Conservation (phyloP, 768 basidiomycete genomes). For the Aureoboletus auriporus region DNA sequence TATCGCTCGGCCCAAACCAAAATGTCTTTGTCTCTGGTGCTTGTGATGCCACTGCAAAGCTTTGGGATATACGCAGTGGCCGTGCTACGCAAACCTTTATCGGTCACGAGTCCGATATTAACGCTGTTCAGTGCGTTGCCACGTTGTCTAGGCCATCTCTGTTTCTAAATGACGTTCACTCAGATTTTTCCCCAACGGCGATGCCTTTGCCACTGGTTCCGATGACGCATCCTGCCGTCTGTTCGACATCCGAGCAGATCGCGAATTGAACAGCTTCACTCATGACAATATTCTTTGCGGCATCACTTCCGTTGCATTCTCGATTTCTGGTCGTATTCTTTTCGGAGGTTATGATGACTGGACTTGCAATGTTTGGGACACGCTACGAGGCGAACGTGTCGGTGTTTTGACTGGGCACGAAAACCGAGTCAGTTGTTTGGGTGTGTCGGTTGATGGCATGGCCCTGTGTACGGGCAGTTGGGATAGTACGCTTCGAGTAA, state of each 20-base stretch:
- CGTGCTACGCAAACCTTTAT: conserved; percentile 98
- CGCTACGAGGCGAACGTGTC: conserved; percentile 95
- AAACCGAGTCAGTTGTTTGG: conserved; percentile 95
- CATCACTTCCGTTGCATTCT: conserved; percentile 98
- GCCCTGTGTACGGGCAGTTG: conserved; percentile 98
- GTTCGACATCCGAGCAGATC: conserved; percentile 96
- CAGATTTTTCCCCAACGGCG: conserved; percentile 99
- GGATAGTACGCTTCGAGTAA: conserved; percentile 94
- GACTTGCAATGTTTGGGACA: conserved; percentile 99
- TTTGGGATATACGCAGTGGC: conserved; percentile 98
- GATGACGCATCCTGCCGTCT: conserved; percentile 98
- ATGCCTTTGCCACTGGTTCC: conserved; percentile 97
- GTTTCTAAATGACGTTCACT: conserved; percentile 9
- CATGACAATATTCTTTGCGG: conserved; percentile 99
- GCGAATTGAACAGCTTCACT: conserved; percentile 94
- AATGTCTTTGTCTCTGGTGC: conserved; percentile 98
- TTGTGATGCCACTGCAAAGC: conserved; percentile 96
- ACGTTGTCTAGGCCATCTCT: not conserved
- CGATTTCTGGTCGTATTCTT: conserved; percentile 92
- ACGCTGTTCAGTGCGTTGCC: conserved; percentile 87
- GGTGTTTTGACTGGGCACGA: conserved; percentile 97
- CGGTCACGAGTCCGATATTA: conserved; percentile 98
- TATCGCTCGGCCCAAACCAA: conserved; percentile 92
- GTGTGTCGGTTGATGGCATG: conserved; percentile 95
- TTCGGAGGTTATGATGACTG: conserved; percentile 99